Evolutionary conservation across 2,329 filamentous ascomycete species (phyloP), one percentile per base, ranked within the genome.

Genomic region (Diaporthe velutina): DNA sequence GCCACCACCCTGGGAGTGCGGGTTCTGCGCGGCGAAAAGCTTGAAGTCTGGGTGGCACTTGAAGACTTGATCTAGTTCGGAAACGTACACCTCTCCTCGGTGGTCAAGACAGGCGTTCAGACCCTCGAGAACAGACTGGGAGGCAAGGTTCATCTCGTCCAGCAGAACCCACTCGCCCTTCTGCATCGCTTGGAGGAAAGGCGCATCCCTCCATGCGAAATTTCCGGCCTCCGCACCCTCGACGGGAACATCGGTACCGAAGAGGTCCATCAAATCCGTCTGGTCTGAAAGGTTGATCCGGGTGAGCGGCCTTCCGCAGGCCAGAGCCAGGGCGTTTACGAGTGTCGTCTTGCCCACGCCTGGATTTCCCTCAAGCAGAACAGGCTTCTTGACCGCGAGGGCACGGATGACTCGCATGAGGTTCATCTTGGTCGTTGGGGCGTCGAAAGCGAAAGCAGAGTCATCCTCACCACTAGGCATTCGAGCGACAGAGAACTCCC

Each of bases 101-200:
- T 99, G 97, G 83, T 99, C 97, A 40, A 99, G 89, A 85, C 97
- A 98, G 30, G 97, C 96, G 79, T 99, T 99, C 42, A 99, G 87
- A 77, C 97, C 97, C 85, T 99, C 97, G 1, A 99, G 90, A 2
- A 99, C 96, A 6, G 96, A 98, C 82, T 99, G 97, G 0, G 96
- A 98, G 1, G 97, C 97, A 77, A 99, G 86, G 80, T 99, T 99
- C 97, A 99, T 99, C 86, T 99, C 97, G 80, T 99, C 97, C 0
- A 99, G 89, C 38, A 99, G 87, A 15, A 99, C 97, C 97, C 97
- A 99, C 79, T 98, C 94, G 38, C 97, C 97, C 74, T 91, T 94
- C 81, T 98, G 97, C 96, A 99, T 98, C 0, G 97, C 97, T 81
- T 95, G 94, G 28, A 99, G 86, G 81, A 99, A 98, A 0, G 97